phyloP scores from a whole-genome alignment of 352 stramenopile genomes.

The Phytopythium delawarense region DNA sequence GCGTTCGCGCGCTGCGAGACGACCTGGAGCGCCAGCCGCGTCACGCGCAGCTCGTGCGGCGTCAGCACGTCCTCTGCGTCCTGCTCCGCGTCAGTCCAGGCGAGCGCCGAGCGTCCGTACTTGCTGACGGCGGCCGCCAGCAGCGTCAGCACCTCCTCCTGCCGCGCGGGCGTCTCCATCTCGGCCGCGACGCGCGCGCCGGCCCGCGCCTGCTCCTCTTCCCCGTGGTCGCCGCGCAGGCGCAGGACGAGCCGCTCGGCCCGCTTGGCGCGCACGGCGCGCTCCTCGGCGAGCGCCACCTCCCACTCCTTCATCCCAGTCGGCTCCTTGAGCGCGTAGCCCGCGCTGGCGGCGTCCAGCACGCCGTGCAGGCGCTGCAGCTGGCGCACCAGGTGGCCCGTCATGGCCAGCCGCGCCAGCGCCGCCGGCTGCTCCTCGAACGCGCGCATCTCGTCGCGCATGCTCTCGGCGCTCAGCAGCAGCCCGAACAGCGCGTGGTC shows the following conservation, averaged over 20 bases:
- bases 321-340: neutral
- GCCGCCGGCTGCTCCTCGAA: neutral
- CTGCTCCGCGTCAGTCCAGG: neutral
- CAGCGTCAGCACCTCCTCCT: constrained; percentile 5
- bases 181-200: neutral
- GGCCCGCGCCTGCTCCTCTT: neutral
- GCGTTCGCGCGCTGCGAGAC: neutral
- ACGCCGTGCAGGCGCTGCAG: neutral
- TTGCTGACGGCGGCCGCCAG: neutral
- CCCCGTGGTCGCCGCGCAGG: neutral
- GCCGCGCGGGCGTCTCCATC: neutral
- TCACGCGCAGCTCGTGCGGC: neutral
- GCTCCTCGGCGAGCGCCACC: neutral
- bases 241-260: neutral
- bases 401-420: neutral
- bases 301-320: neutral
- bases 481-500: constrained; percentile 2
- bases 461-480: constrained; percentile 7
- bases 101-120: neutral
- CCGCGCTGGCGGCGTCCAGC: neutral
- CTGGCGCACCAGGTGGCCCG: constrained; percentile 1
- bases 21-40: neutral
- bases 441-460: constrained; percentile 5
- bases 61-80: neutral
- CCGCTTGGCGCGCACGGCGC: neutral